These are phyloP conservation scores for Naumovozyma castellii DNA, from an alignment of 805 yeast species.

Conservation along the genomic window DNA sequence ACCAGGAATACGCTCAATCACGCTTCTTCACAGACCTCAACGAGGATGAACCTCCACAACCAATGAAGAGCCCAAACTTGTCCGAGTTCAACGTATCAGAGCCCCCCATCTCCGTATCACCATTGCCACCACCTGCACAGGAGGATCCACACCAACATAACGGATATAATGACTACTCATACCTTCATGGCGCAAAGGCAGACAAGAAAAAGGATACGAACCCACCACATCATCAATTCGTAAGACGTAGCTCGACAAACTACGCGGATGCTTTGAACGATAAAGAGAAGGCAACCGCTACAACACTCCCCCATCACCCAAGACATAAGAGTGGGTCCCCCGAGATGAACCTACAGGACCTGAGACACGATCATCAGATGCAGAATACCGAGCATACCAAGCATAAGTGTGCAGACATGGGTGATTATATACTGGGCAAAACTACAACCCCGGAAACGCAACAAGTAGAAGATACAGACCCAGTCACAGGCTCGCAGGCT, in stretches of 20 bases:
- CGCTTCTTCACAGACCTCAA: constrained; percentile 17
- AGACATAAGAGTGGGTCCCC: constrained; percentile 1
- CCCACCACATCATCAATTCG: constrained; percentile 2
- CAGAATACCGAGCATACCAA: constrained; percentile 2
- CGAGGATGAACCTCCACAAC: constrained; percentile 16
- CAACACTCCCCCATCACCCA: constrained; percentile 3
- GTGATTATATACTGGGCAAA: constrained; percentile 4
- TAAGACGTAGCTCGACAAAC: constrained; percentile 16
- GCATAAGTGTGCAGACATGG: constrained; percentile 9
- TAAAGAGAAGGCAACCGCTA: constrained; percentile 2
- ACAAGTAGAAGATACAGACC: constrained; percentile 1
- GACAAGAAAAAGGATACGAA: too few species aligned
- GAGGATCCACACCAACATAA: neutral
- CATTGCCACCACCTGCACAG: neutral
- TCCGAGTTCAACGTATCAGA: constrained; percentile 2
- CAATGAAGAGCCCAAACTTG: constrained; percentile 14
- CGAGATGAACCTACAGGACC: constrained; percentile 10
- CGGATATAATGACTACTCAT: neutral
- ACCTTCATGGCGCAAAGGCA: neutral
- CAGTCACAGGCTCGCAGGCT: neutral
- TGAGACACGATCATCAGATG: constrained; percentile 10
- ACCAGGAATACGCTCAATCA: constrained; percentile 3
- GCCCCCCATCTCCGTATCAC: neutral
- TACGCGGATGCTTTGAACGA: constrained; percentile 12
- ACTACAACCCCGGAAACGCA: neutral